Evolutionary conservation across 2,329 filamentous ascomycete species (phyloP), one percentile per base, ranked within the genome.

Genomic region (Diaporthe amygdali): DNA sequence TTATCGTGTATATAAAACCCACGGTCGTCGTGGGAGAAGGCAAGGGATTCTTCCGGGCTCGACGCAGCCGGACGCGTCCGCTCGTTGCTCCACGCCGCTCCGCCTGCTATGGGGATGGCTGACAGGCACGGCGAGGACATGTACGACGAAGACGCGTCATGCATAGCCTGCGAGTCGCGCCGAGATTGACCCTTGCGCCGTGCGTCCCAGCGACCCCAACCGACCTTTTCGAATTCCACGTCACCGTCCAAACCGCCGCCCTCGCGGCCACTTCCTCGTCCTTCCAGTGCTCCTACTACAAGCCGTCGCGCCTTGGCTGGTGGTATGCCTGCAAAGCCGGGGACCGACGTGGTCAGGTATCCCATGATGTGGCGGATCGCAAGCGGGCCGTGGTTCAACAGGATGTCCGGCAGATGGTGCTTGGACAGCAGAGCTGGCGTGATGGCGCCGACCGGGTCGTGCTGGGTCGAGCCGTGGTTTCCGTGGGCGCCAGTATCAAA

Each of bases 121-220:
- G 83, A 79, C 51, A 83, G 81, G 76, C 84, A 85, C 32, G 82
- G 81, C 80, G 77, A 75, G 80, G 81, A 77, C 56, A 83, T 81
- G 76, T 85, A 85, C 32, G 82, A 79, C 80, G 77, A 75, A 81
- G 81, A 77, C 80, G 78, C 75, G 76, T 84, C 79, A 80, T 85
- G 79, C 75, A 79, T 77, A 76, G 81, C 78, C 80, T 84, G 78
- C 76, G 78, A 74, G 72, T 84, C 80, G 74, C 86, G 84, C 73
- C 84, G 77, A 52, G 88, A 84, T 73, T 93, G 89, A 68, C 92
- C 93, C 76, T 90, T 90, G 79, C 90, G 88, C 79, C 91, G 91
- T 73, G 95, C 96, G 81, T 97, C 93, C 96, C 96, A 99, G 75
- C 95, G 91, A 72, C 96, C 96, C 96, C 96, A 98, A 78, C 96